phyloP scores from a whole-genome alignment of 768 basidiomycete genomes.

The Amanita molliuscula region DNA sequence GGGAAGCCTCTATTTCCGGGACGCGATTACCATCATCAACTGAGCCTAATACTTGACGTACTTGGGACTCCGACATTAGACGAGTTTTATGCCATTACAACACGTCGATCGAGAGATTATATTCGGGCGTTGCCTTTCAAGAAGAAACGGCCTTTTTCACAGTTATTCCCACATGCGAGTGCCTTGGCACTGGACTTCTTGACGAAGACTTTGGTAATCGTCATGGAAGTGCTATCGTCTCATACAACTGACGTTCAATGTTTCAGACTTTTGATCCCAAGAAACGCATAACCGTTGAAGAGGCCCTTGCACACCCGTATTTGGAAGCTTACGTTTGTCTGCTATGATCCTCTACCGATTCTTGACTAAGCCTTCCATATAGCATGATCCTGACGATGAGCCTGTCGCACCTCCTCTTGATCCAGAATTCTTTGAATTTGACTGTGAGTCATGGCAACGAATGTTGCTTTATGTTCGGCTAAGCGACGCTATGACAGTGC shows the following conservation, averaged over 20 bases:
- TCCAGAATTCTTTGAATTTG: conserved; percentile 96
- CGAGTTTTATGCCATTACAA: conserved; percentile 96
- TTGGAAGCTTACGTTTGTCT: conserved; percentile 79
- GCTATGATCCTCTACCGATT: not conserved
- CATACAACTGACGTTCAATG: not conserved
- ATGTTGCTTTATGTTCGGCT: not conserved
- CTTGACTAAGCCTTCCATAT: conserved; percentile 7
- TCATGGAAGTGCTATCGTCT: conserved; percentile 11
- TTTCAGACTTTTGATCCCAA: conserved; percentile 91
- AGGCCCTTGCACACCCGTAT: conserved; percentile 91
- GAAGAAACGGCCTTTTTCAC: conserved; percentile 72
- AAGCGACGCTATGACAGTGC: conserved; percentile 39
- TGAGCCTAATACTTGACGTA: conserved; percentile 91
- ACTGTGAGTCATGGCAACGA: conserved; percentile 44
- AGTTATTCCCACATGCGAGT: conserved; percentile 86
- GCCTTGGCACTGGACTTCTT: conserved; percentile 59
- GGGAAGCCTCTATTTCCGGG: conserved; percentile 97
- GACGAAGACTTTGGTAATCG: conserved; percentile 65
- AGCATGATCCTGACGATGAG: conserved; percentile 97
- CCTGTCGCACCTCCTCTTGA: conserved; percentile 93
- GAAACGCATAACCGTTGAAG: conserved; percentile 91
- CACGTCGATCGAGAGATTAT: conserved; percentile 86
- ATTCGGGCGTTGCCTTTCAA: conserved; percentile 91
- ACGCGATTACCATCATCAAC: conserved; percentile 92
- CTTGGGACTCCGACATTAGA: conserved; percentile 95